Percentiles rank a stretch among this genome's conserved stretches.
Evolutionary conservation across 176 grass and related monocot genomes (phyloP).

Genomic region (barley (Hordeum vulgare)): MorexV3_pseudomolecules_assembly NC_058523.1:470619707-470620206

Average conservation of each 20-base stretch:
- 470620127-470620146: constrained; percentile 99
- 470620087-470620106: constrained; percentile 13
- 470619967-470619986: constrained; percentile 29
- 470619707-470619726: constrained; percentile 84
- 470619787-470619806: neutral
- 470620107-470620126: constrained; percentile 90
- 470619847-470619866: neutral
- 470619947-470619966: constrained; percentile 28
- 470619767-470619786: neutral
- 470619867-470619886: neutral
- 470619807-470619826: constrained; percentile 9
- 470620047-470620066: constrained; percentile 32
- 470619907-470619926: neutral
- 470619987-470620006: constrained; percentile 33
- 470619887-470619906: neutral
- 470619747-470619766: neutral
- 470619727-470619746: neutral
- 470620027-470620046: constrained; percentile 34
- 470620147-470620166: constrained; percentile 96
- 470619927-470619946: neutral
- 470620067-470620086: constrained; percentile 31
- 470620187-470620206: constrained; percentile 88
- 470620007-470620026: constrained; percentile 59
- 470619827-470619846: neutral
- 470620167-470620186: constrained; percentile 90